Evolutionary conservation across 129 eudicot species (phyloP), one percentile per base, ranked within the genome.

Genomic region (Dittrichia graveolens): DNA sequence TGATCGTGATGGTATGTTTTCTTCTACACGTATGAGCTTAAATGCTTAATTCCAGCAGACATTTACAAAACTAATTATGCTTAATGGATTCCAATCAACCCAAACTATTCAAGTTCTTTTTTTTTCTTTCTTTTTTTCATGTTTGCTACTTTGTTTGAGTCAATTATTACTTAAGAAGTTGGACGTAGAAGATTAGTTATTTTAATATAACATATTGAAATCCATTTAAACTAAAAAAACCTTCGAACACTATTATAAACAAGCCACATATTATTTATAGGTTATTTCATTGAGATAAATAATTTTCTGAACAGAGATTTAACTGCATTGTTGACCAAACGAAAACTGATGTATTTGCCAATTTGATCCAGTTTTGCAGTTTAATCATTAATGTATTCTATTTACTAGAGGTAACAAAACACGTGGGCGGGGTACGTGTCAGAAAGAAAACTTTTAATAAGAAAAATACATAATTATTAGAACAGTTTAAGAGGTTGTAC

Each of bases 1-100:
- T 71, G 98, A 94, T 78, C 96, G 98, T 75, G 98, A 94, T 78
- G 98, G 98, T 94, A 86, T 24, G 66, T 61, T 68, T 59, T 75
- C 62, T 78, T n/a, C n/a, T 7, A 75, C 59, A 65, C 11, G 8
- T 5, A 39, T 12, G 55, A 19, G 9, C 65, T 56, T 39, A 52
- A 50, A 38, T 53, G 9, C 65, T 56, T 39, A 52, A 50, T 53
- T 53, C 9, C 74, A 50, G 38, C 40, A 52, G 50, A 5, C 31
- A n/a, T 42, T 31, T 12, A n/a, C 13, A 39, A 38, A 61, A 13
- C 3, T 39, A 39, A 7, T 7, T 13, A 39, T 2, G 67, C 31
- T 24, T 24, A 0, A 24, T 24, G 31, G 31, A 24, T 24, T 24
- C n/a, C n/a, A n/a, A n/a, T n/a, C n/a, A n/a, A n/a, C n/a, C n/a